Percentiles rank a stretch among this genome's conserved stretches.
These are phyloP conservation scores for Stephanodiscus minutulus DNA, from an alignment of 108 stramenopile genomes.

Conservation along the genomic window DNA sequence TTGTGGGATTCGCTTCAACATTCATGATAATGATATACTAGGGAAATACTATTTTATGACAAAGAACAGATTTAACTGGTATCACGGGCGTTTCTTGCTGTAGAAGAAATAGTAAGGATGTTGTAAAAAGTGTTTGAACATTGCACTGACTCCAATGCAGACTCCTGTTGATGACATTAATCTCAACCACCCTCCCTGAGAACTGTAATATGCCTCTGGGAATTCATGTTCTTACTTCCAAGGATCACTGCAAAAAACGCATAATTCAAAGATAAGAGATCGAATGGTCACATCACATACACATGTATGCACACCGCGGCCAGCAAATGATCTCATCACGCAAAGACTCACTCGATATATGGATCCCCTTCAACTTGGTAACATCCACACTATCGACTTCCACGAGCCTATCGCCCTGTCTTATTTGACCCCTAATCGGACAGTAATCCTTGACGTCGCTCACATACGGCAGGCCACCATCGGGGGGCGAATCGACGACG, in stretches of 20 bases:
- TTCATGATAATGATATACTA: neutral
- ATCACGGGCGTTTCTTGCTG: too few species aligned
- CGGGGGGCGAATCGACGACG: neutral
- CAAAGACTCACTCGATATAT: conserved; percentile 6
- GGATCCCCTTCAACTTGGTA: conserved; percentile 5
- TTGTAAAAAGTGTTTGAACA: too few species aligned
- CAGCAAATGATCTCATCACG: neutral
- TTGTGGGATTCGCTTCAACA: neutral
- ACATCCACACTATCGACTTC: neutral
- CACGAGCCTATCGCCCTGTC: neutral
- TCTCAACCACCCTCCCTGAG: neutral
- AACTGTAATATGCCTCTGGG: neutral
- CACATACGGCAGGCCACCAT: neutral
- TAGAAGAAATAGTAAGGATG: too few species aligned
- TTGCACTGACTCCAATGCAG: too few species aligned
- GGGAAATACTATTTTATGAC: neutral
- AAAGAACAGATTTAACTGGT: neutral
- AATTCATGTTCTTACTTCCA: conserved; percentile 9
- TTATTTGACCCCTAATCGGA: neutral
- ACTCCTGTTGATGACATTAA: neutral
- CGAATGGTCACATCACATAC: neutral
- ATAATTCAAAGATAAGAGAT: neutral
- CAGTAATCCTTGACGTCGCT: neutral
- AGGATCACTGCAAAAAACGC: neutral
- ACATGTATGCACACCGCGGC: neutral